Conservation (phyloP, 306 rosid genomes). For the Abrus pulchellus region DNA sequence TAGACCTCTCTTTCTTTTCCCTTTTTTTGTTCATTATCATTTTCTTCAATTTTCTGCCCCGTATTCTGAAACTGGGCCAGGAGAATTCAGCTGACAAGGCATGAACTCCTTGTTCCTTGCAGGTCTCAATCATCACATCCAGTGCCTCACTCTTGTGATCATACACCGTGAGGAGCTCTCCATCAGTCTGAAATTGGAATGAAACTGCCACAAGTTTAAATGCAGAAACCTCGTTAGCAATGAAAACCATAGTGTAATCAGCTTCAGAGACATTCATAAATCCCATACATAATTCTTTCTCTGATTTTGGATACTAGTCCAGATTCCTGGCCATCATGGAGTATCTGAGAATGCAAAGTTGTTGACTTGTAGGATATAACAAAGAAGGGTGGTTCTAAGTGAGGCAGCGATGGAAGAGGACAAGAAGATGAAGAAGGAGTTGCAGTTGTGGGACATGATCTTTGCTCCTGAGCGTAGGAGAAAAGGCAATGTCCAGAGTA, state of each 20-base stretch:
- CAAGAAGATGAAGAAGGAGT: conserved; percentile 51
- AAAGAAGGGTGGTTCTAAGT: conserved; percentile 53
- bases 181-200: conserved; percentile 67
- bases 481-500: conserved; percentile 74
- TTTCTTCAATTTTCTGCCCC: conserved; percentile 53
- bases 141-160: conserved; percentile 67
- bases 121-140: conserved; percentile 62
- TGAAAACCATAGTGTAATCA: conserved; percentile 68
- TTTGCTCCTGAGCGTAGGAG: conserved; percentile 60
- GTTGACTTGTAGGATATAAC: conserved; percentile 60
- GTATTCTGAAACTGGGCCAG: conserved; percentile 67
- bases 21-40: conserved; percentile 46
- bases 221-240: conserved; percentile 71
- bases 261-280: conserved; percentile 69
- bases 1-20: conserved; percentile 55
- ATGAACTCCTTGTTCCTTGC: conserved; percentile 61
- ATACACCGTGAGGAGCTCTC: conserved; percentile 66
- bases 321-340: conserved; percentile 58
- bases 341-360: conserved; percentile 58
- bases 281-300: conserved; percentile 67
- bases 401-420: conserved; percentile 40
- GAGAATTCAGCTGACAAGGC: conserved; percentile 63
- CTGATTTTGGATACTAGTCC: conserved; percentile 60
- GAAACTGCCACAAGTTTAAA: conserved; percentile 68
- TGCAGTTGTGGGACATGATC: background rate